Evolutionary conservation across 2,329 filamentous ascomycete genomes (phyloP), one percentile per base, ranked within the genome.

Genomic region (Beauveria sp.): DNA sequence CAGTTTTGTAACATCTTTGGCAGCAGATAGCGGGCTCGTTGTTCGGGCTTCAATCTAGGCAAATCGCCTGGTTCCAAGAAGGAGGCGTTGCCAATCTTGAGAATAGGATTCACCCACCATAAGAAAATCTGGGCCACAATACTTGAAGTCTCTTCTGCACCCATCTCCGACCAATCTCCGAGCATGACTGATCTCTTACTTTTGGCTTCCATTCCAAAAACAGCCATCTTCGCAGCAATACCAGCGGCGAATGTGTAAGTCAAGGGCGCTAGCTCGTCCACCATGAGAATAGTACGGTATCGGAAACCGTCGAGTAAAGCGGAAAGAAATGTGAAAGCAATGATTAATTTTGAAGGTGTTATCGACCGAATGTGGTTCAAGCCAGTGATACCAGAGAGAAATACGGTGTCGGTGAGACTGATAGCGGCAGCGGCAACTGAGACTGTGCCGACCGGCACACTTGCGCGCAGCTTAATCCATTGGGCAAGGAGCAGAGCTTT

Each of bases 321-420:
- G 8, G 74, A 73, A 24, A 77, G 60, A 26, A 75, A 67, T 4
- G 79, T 65, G 51, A 74, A 79, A 34, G 64, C 64, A 14, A 65
- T 71, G 22, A 80, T 65, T 2, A 79, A 57, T 1, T 73, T 67
- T 0, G 77, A 79, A 0, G 77, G 77, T 2, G 75, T 66, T 0
- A 70, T 67, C 5, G 72, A 70, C 34, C 65, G 74, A 65, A 60
- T 62, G 58, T 76, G 73, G 55, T 74, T 71, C 2, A 64, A 10
- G 51, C 69, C 72, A 1, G 70, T 73, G 16, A 75, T 63, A 0
- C 66, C 43, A 2, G 63, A 53, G 34, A 73, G 58, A 12, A 63
- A 62, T 18, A 72, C 24, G 8, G 68, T 64, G 14, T 67, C 67
- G 14, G 70, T 60, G 5, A 71, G 63, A 4, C 71, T 72, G 18